Conservation (phyloP, 2,329 filamentous ascomycete species). For the Dactylellina sp. region DNA sequence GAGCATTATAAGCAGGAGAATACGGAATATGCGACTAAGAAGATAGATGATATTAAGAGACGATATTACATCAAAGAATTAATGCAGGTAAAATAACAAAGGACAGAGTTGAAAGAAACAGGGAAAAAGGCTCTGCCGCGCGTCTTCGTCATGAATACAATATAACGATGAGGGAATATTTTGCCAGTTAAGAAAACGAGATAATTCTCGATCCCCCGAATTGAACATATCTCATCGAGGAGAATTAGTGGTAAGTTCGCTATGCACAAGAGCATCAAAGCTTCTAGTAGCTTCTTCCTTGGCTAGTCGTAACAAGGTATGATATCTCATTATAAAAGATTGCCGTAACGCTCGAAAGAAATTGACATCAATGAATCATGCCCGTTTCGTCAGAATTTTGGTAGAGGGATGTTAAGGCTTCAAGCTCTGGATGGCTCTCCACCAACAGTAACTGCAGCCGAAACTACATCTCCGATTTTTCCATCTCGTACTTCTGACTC, state of each 20-base stretch:
- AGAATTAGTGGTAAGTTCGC: slow-evolving; percentile 11
- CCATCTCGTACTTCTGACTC: slow-evolving; percentile 29
- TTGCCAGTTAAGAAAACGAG: slow-evolving; percentile 2
- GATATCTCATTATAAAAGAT: slow-evolving; percentile 29
- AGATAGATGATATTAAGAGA: slow-evolving; percentile 1
- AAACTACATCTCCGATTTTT: slow-evolving; percentile 57
- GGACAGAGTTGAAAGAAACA: slow-evolving; percentile 3
- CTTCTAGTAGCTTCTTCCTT: slow-evolving; percentile 21
- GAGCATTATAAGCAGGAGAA: background rate
- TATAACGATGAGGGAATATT: slow-evolving; percentile 7
- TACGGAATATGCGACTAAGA: too few species aligned
- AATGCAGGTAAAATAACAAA: background rate
- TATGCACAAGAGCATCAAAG: slow-evolving; percentile 25
- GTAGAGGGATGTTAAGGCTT: background rate
- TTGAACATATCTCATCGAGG: background rate
- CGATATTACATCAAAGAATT: slow-evolving; percentile 1
- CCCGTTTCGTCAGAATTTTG: slow-evolving; percentile 32
- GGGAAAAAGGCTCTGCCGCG: slow-evolving; percentile 19
- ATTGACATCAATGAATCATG: slow-evolving; percentile 51
- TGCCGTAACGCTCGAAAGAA: slow-evolving; percentile 21
- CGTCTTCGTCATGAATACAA: too few species aligned
- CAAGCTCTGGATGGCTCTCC: background rate
- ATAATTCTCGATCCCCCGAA: too few species aligned
- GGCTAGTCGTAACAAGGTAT: slow-evolving; percentile 36
- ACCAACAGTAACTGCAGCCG: slow-evolving; percentile 51